phyloP scores from a whole-genome alignment of 176 grass and related monocot species.

The Poa pratensis region DNA sequence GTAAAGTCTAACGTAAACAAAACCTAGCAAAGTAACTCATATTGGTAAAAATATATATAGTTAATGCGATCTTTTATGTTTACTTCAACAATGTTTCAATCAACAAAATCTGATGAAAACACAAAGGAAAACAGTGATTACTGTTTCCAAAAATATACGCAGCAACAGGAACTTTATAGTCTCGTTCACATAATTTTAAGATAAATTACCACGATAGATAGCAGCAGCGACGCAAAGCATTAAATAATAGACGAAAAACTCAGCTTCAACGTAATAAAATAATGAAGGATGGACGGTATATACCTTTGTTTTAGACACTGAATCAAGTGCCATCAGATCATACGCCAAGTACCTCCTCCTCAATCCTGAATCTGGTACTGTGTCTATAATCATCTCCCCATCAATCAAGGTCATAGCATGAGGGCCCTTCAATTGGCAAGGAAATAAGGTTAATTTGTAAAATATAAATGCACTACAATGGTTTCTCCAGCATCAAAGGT shows the following conservation, averaged over 20 bases:
- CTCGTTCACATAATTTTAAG: background rate
- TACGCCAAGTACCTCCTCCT: constrained; percentile 90
- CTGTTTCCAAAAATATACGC: background rate
- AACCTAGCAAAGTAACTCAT: constrained; percentile 4
- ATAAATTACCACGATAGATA: background rate
- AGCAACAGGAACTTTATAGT: constrained; percentile 2
- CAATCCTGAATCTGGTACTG: constrained; percentile 81
- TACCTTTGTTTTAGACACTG: constrained; percentile 71
- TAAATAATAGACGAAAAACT: background rate
- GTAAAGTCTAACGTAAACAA: constrained; percentile 6
- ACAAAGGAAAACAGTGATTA: constrained; percentile 3
- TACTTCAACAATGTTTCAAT: constrained; percentile 1
- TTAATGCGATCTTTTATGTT: background rate
- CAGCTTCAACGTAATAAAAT: constrained; percentile 15
- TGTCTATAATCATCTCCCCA: constrained; percentile 99
- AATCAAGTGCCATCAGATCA: constrained; percentile 88
- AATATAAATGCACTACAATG: constrained; percentile 21
- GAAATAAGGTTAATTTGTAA: constrained; percentile 32
- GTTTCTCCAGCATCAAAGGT: constrained; percentile 24
- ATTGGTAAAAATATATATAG: background rate
- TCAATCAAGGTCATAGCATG: constrained; percentile 94
- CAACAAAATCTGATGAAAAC: background rate
- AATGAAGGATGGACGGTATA: constrained; percentile 2
- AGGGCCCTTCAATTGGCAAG: constrained; percentile 58
- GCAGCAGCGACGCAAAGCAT: constrained; percentile 16